A percentile compares a stretch with the other conserved stretches of the same genome.
Evolutionary conservation across 2,329 filamentous ascomycete genomes (phyloP).

Genomic region (Pyricularia pennisetigena): DNA sequence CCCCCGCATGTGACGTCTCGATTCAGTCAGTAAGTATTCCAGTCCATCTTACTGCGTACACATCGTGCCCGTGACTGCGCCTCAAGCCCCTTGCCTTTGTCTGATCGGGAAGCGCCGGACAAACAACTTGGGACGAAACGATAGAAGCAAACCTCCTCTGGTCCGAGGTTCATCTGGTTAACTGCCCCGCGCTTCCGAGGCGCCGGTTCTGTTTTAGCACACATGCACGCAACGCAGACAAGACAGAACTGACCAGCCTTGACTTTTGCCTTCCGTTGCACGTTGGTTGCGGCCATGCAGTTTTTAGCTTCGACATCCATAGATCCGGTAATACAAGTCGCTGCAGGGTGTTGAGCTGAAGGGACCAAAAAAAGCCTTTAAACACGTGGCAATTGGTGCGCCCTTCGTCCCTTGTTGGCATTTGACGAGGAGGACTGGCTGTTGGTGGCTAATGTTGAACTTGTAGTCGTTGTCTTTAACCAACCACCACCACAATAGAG

Average conservation of each 20-base stretch:
- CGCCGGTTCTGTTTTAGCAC: neutral
- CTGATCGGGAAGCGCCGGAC: neutral
- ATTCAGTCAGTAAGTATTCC: neutral
- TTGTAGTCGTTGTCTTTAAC: neutral
- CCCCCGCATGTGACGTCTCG: neutral
- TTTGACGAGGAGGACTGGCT: neutral
- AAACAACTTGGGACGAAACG: neutral
- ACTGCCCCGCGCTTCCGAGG: neutral
- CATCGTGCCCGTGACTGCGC: neutral
- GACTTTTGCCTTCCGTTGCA: neutral
- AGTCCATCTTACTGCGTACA: neutral
- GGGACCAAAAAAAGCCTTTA: neutral
- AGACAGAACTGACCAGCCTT: no score
- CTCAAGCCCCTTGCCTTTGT: neutral
- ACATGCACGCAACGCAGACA: neutral
- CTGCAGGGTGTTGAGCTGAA: neutral
- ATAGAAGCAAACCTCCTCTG: neutral
- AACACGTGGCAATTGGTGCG: neutral
- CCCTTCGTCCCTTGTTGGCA: neutral
- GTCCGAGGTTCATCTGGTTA: neutral
- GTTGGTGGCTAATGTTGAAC: neutral
- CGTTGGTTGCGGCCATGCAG: neutral
- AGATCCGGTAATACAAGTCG: neutral
- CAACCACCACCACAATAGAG: neutral
- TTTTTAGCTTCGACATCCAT: neutral